Conservation (phyloP, 768 basidiomycete species). For the Leccinum variicolor region DNA sequence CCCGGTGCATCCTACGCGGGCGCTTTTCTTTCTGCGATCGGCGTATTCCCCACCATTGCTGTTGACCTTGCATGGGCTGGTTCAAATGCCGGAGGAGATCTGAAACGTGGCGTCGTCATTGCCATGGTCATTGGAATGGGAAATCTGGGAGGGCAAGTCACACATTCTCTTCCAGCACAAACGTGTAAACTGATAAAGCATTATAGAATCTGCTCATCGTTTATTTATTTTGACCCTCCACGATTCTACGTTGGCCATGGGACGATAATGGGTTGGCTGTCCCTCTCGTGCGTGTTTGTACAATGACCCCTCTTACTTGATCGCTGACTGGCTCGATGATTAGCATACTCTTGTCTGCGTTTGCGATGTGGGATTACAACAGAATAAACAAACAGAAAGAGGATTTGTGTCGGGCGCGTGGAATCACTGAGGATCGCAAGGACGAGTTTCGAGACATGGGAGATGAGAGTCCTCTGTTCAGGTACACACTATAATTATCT, state of each 20-base stretch:
- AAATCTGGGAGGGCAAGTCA: slow-evolving; percentile 48
- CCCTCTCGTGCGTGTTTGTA: slow-evolving; percentile 19
- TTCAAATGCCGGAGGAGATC: slow-evolving; percentile 53
- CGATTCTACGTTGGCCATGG: slow-evolving; percentile 37
- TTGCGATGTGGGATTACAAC: slow-evolving; percentile 49
- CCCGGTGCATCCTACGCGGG: slow-evolving; percentile 40
- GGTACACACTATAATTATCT: slow-evolving; percentile 32
- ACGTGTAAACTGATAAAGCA: slow-evolving; percentile 1
- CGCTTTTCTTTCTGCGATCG: slow-evolving; percentile 47
- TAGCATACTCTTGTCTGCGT: slow-evolving; percentile 39
- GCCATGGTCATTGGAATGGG: slow-evolving; percentile 54
- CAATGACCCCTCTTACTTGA: slow-evolving; percentile 13
- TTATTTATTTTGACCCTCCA: slow-evolving; percentile 38
- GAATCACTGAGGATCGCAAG: slow-evolving; percentile 38
- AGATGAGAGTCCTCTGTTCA: slow-evolving; percentile 54
- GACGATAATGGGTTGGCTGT: slow-evolving; percentile 36
- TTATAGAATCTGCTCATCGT: slow-evolving; percentile 40
- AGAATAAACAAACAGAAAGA: slow-evolving; percentile 49
- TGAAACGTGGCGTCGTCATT: slow-evolving; percentile 48
- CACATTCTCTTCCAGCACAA: slow-evolving; percentile 13
- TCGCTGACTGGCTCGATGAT: slow-evolving; percentile 26
- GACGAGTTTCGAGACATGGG: slow-evolving; percentile 48
- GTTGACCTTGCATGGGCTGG: slow-evolving; percentile 53
- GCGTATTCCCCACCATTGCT: slow-evolving; percentile 49
- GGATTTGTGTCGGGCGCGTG: slow-evolving; percentile 39